These are phyloP conservation scores for Colletotrichum filicis DNA, from an alignment of 2,329 filamentous ascomycete genomes.

Conservation along the genomic window DNA sequence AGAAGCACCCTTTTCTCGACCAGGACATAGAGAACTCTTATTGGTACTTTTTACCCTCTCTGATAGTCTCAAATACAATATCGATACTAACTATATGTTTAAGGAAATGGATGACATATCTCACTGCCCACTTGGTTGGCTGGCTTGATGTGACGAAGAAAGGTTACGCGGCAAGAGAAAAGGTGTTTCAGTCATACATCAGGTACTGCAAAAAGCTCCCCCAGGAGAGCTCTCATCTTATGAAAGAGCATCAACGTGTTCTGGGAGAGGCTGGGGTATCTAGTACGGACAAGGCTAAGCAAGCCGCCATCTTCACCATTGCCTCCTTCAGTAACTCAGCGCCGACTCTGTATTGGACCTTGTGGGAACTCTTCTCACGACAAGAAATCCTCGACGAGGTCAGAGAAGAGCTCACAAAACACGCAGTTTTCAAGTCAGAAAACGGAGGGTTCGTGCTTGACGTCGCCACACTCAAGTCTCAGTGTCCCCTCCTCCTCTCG, in stretches of 20 bases:
- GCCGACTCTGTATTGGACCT: constrained; percentile 55
- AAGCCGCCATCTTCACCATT: constrained; percentile 1
- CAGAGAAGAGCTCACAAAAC: constrained; percentile 48
- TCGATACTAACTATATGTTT: background rate
- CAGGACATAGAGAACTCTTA: constrained; percentile 26
- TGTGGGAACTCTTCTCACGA: constrained; percentile 54
- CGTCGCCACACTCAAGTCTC: constrained; percentile 44
- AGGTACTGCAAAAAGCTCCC: constrained; percentile 29
- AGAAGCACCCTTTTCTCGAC: constrained; percentile 28
- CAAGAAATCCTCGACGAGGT: constrained; percentile 50
- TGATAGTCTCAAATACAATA: background rate
- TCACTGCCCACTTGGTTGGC: constrained; percentile 21
- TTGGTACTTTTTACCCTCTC: constrained; percentile 10
- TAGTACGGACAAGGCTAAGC: constrained; percentile 10
- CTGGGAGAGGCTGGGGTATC: constrained; percentile 20
- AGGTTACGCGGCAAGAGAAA: constrained; percentile 33
- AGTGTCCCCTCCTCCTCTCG: constrained; percentile 48
- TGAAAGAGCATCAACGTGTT: constrained; percentile 28
- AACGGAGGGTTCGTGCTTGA: constrained; percentile 41
- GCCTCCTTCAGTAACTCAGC: constrained; percentile 49
- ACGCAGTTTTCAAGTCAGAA: constrained; percentile 12
- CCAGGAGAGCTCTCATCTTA: constrained; percentile 22
- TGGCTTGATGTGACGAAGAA: constrained; percentile 8
- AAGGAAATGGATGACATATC: constrained; percentile 28
- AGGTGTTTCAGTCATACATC: constrained; percentile 35